A percentile compares a stretch with the other conserved stretches of the same genome.
These are phyloP conservation scores for Heliosperma pusillum DNA, from an alignment of 148 eudicot genomes.

Conservation along the genomic window DNA sequence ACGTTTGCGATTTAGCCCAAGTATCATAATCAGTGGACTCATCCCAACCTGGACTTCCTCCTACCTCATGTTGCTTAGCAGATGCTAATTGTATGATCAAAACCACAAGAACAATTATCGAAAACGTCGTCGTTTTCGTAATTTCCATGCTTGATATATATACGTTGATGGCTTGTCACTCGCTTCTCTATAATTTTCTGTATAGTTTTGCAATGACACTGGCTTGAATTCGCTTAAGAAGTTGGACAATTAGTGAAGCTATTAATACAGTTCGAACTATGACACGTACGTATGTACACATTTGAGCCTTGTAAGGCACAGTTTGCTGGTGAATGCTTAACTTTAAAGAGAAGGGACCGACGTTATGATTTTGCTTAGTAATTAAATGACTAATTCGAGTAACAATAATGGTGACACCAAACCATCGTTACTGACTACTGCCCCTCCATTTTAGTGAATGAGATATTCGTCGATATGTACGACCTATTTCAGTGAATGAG, in stretches of 20 bases:
- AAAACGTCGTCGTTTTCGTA: neutral
- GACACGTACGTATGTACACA: neutral
- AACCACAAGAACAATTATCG: neutral
- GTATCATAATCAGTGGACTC: conserved; percentile 55
- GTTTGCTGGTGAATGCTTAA: conserved; percentile 1
- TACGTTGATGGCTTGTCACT: too few relatives aligned
- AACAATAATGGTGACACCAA: neutral
- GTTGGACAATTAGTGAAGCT: neutral
- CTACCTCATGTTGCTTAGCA: conserved; percentile 47
- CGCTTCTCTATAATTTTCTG: too few relatives aligned
- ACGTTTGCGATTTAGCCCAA: conserved; percentile 58
- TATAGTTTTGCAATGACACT: neutral
- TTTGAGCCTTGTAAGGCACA: neutral
- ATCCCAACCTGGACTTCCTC: conserved; percentile 78
- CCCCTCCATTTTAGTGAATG: too few relatives aligned
- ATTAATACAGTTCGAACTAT: neutral
- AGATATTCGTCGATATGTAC: too few relatives aligned
- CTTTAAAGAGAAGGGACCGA: neutral
- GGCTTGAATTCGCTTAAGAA: neutral
- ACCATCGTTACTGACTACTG: too few relatives aligned
- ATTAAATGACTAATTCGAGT: neutral
- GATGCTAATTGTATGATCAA: neutral
- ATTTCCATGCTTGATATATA: neutral
- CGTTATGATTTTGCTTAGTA: neutral
- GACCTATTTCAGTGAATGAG: too few relatives aligned